A percentile compares a stretch with the other conserved stretches of the same genome.
These are phyloP conservation scores for Avena atlantica DNA, from an alignment of 176 grass and related monocot species.

Conservation along the genomic window DNA sequence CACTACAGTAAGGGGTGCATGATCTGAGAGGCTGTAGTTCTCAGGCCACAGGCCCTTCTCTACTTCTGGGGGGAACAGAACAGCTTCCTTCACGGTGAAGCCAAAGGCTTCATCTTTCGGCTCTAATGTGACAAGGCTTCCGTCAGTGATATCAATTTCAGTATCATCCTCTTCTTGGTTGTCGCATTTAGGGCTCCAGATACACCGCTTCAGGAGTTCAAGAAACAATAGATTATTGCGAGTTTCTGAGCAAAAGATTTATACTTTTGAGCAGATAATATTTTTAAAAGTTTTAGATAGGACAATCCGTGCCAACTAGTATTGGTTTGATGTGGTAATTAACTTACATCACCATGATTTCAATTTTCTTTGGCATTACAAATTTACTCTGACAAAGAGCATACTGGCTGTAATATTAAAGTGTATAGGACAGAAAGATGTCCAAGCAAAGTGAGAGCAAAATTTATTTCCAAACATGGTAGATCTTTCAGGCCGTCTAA, in stretches of 20 bases:
- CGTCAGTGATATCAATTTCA: conserved; percentile 30
- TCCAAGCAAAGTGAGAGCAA: background rate
- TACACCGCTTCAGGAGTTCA: conserved; percentile 50
- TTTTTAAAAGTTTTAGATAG: background rate
- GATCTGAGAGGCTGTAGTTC: conserved; percentile 90
- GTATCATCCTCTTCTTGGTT: conserved; percentile 48
- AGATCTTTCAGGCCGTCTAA: conserved; percentile 6
- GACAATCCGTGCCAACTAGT: background rate
- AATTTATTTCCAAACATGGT: background rate
- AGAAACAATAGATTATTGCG: conserved; percentile 7
- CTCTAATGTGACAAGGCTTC: background rate
- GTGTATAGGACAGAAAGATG: background rate
- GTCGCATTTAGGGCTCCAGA: conserved; percentile 64
- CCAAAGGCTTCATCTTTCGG: conserved; percentile 58
- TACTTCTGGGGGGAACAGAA: conserved; percentile 85
- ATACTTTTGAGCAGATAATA: background rate
- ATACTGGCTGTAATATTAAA: background rate
- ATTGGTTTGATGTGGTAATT: background rate
- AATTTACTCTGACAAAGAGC: background rate
- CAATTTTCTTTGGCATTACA: background rate
- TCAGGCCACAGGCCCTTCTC: conserved; percentile 90
- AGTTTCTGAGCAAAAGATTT: background rate
- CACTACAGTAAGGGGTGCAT: conserved; percentile 85
- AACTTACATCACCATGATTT: background rate
- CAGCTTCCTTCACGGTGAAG: conserved; percentile 84